Percentiles rank a stretch among this genome's conserved stretches.
Evolutionary conservation across 352 stramenopile genomes (phyloP).

Genomic region (Plasmopara viticola): DNA sequence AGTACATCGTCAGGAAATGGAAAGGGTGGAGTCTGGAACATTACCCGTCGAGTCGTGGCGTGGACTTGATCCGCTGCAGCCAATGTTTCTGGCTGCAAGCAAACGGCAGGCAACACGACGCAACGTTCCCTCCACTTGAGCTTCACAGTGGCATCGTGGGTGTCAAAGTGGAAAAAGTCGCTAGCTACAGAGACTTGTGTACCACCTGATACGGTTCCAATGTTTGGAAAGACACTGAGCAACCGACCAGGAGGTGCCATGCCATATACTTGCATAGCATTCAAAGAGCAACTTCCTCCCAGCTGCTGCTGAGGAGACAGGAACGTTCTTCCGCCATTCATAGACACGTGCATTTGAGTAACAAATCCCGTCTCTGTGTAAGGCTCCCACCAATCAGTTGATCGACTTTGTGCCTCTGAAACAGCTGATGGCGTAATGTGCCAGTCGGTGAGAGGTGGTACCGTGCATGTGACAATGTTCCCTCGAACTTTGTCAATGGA

Average conservation of each 20-base stretch:
- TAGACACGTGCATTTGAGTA: constrained; percentile 35
- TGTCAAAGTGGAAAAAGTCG: constrained; percentile 57
- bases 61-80: background rate
- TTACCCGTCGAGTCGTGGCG: constrained; percentile 27
- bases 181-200: constrained; percentile 44
- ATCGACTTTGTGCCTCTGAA: constrained; percentile 5
- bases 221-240: constrained; percentile 30
- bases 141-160: constrained; percentile 38
- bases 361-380: constrained; percentile 27
- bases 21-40: constrained; percentile 37
- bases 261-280: constrained; percentile 20
- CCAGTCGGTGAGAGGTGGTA: constrained; percentile 42
- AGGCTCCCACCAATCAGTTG: constrained; percentile 33
- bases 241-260: constrained; percentile 27
- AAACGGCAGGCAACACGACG: constrained; percentile 26
- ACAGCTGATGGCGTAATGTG: constrained; percentile 8
- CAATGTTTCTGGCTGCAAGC: constrained; percentile 13
- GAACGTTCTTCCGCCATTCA: constrained; percentile 39
- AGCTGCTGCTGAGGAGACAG: constrained; percentile 18
- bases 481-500: constrained; percentile 19
- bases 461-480: constrained; percentile 26
- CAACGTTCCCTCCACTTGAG: constrained; percentile 40
- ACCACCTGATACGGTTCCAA: constrained; percentile 33
- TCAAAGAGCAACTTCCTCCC: constrained; percentile 4
- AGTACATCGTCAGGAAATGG: constrained; percentile 25